Percentiles rank a stretch among this genome's conserved stretches.
Conservation (phyloP, 352 stramenopile genomes). For the Globisporangium megalacanthum region DNA sequence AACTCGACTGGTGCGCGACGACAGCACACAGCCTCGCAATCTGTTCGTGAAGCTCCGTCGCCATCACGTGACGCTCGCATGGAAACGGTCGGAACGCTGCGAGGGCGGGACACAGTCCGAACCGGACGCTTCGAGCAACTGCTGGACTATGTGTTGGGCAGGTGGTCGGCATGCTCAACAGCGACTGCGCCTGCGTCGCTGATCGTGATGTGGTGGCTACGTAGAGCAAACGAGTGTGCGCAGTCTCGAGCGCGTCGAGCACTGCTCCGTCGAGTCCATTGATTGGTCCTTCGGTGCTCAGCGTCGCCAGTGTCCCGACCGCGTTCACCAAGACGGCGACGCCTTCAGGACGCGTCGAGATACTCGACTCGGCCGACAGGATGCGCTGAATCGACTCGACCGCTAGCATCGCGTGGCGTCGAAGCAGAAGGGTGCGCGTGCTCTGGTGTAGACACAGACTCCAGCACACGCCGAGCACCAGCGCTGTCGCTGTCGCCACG, state of each 20-base stretch:
- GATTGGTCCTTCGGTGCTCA: constrained; percentile 1
- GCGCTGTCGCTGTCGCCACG: not conserved
- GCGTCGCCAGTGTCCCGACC: not conserved
- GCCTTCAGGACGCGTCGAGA: not conserved
- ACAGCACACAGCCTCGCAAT: constrained; percentile 3
- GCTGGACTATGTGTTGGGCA: not conserved
- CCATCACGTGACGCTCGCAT: not conserved
- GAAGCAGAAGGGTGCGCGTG: not conserved
- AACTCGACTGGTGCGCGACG: not conserved
- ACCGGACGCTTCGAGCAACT: constrained; percentile 1
- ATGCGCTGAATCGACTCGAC: not conserved
- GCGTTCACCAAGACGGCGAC: not conserved
- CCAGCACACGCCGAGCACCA: constrained; percentile 4
- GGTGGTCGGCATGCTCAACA: not conserved
- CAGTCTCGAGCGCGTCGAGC: not conserved
- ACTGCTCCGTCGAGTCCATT: not conserved
- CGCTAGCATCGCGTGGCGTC: not conserved
- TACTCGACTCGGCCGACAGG: not conserved
- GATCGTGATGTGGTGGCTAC: no score
- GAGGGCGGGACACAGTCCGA: constrained; percentile 1
- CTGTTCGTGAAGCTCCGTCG: constrained; percentile 2
- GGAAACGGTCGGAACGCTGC: not conserved
- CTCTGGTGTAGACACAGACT: not conserved
- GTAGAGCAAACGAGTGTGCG: not conserved
- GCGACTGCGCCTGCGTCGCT: not conserved